Base-by-base conservation (phyloP, 192 early-diverging fungal species). In the Podila horticola region DNA sequence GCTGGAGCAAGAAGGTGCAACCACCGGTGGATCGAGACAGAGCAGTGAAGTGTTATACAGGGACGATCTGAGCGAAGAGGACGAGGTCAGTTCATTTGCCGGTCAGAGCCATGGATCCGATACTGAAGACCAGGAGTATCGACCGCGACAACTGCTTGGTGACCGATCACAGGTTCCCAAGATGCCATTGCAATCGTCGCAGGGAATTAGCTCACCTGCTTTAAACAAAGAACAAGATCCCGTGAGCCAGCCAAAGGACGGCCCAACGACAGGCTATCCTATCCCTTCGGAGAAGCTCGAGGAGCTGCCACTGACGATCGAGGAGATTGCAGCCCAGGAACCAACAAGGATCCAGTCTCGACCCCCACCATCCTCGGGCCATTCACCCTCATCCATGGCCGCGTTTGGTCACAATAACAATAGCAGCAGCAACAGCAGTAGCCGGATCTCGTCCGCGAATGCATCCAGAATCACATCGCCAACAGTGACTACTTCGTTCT, bases 241-340 rank as follows among this genome's bases (percentile, higher is more conserved):
- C 15, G 41, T 45, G 12, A 52, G 50, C n/a, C 50, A 52, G 19
- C 19, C 20, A 55, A 55, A n/a, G 22, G 52, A 55, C 5, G 24
- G 8, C 8, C 13, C 0, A 10, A 0, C 41, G 12, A 45, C 41
- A 12, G n/a, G 7, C 5, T 22, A 55, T 24, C 5, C 2, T 9
- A 10, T 55, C 52, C 5, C 41, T 2, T 45, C 15, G 24, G 17
- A 1, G 9, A 36, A 4, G 10, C 52, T 24, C 10, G 52, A 55
- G 52, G 66, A 73, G 26, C 17, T 65, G 2, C 58, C 71, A 2
- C 29, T 64, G 41, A 81, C 77, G 0, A 51, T 81, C 24, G 64
- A 81, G 28, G 77, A 81, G 29, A 73, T 81, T 34, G 71, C 77
- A 31, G 30, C 66, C 2, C 77, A 58, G 34, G 77, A 81, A 34